These are phyloP conservation scores for Thelonectria rubi DNA, from an alignment of 2,329 filamentous ascomycete species.

Conservation along the genomic window DNA sequence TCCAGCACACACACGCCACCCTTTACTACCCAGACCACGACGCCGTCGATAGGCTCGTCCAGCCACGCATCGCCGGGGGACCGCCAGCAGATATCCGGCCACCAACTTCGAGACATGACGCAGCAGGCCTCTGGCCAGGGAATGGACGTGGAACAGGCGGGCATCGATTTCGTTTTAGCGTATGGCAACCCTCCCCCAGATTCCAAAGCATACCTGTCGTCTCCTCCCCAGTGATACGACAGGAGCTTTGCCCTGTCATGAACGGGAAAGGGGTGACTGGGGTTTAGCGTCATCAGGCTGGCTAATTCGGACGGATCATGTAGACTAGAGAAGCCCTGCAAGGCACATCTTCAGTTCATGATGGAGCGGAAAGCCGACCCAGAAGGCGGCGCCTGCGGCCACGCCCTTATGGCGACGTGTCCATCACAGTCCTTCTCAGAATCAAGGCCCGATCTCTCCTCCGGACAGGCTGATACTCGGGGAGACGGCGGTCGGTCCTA, in stretches of 20 bases:
- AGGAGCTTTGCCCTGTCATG: constrained; percentile 29
- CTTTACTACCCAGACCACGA: constrained; percentile 54
- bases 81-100: constrained; percentile 43
- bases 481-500: constrained; percentile 56
- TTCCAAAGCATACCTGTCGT: constrained; percentile 69
- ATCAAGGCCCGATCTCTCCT: constrained; percentile 60
- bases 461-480: constrained; percentile 56
- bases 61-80: constrained; percentile 29
- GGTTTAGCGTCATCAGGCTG: constrained; percentile 39
- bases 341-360: constrained; percentile 86
- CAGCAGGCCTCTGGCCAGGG: constrained; percentile 44
- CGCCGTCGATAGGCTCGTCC: constrained; percentile 50
- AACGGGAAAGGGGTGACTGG: constrained; percentile 1
- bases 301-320: constrained; percentile 57
- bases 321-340: constrained; percentile 92
- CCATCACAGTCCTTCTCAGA: constrained; percentile 73
- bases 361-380: constrained; percentile 67
- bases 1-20: constrained; percentile 58
- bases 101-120: constrained; percentile 43
- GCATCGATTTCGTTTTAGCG: constrained; percentile 92
- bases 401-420: constrained; percentile 92
- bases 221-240: constrained; percentile 62
- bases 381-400: constrained; percentile 79
- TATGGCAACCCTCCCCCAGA: constrained; percentile 71
- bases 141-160: constrained; percentile 81